Percentiles rank a stretch among this genome's conserved stretches.
Evolutionary conservation across 164 flowering plant genomes (phyloP).

Genomic region (Cinnamomum micranthum): DNA sequence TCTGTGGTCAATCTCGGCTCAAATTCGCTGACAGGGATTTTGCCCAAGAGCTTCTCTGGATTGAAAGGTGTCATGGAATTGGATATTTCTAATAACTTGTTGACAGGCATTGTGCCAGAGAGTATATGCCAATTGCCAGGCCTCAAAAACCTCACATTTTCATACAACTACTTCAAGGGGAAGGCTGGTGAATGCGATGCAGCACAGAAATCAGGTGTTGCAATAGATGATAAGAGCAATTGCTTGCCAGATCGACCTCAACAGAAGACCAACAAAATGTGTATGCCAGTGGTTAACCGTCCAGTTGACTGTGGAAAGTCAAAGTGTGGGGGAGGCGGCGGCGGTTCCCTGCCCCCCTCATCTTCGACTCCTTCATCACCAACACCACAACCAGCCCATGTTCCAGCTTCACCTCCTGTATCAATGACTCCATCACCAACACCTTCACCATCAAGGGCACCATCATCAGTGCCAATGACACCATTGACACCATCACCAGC

Average conservation of each 20-base stretch:
- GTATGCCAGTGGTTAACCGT: conserved; percentile 33
- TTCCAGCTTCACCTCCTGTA: neutral
- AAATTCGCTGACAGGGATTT: conserved; percentile 41
- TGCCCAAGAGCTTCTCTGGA: conserved; percentile 35
- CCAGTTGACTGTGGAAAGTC: conserved; percentile 51
- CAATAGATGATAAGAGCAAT: conserved; percentile 38
- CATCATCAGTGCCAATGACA: neutral
- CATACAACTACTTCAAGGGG: conserved; percentile 52
- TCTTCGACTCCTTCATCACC: neutral
- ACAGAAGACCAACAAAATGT: conserved; percentile 37
- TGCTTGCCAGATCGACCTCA: conserved; percentile 44
- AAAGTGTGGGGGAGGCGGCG: conserved; percentile 21
- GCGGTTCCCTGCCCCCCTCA: neutral
- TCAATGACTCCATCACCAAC: neutral
- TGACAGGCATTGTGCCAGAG: conserved; percentile 51
- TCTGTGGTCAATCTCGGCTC: conserved; percentile 42
- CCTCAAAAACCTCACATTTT: conserved; percentile 45
- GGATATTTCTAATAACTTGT: conserved; percentile 36
- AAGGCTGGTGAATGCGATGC: conserved; percentile 34
- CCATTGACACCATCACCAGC: neutral
- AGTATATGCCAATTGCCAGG: conserved; percentile 44
- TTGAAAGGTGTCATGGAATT: conserved; percentile 32
- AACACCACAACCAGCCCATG: neutral
- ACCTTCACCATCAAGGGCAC: neutral
- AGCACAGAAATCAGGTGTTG: conserved; percentile 8